Evolutionary conservation across 2,329 filamentous ascomycete genomes (phyloP).

Genomic region (Sporothrix euskadiensis): DNA sequence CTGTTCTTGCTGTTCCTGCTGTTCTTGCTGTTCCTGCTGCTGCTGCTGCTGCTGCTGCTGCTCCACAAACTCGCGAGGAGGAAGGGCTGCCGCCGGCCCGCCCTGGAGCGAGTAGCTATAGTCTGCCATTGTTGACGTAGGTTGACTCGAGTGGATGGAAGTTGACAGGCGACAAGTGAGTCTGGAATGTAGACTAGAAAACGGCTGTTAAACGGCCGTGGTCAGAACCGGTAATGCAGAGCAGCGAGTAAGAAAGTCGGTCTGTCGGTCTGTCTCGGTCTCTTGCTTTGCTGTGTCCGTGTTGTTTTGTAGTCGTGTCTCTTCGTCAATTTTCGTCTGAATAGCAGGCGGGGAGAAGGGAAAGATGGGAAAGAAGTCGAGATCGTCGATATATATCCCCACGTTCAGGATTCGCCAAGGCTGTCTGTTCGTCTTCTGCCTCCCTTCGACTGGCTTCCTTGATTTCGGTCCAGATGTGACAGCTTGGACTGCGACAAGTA

Average conservation of each 20-base stretch:
- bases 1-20: background rate
- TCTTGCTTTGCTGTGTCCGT: background rate
- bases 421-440: background rate
- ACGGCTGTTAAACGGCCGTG: background rate
- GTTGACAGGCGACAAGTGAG: background rate
- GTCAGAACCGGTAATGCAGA: background rate
- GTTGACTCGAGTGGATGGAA: background rate
- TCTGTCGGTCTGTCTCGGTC: constrained; percentile 9
- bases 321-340: background rate
- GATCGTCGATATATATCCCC: background rate
- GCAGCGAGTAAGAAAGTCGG: constrained; percentile 1
- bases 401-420: background rate
- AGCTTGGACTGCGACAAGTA: background rate
- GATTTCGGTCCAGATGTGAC: background rate
- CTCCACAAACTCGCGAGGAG: constrained; percentile 39
- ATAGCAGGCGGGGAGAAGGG: background rate
- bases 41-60: constrained; percentile 34
- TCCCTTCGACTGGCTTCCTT: background rate
- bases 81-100: constrained; percentile 39
- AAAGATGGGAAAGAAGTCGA: background rate
- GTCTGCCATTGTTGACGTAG: constrained; percentile 14
- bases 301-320: background rate
- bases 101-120: constrained; percentile 45
- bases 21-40: constrained; percentile 3
- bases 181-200: background rate